Evolutionary conservation across 1,284 basidiomycete genomes (phyloP).

Genomic region (Cryptococcus sp.): DNA sequence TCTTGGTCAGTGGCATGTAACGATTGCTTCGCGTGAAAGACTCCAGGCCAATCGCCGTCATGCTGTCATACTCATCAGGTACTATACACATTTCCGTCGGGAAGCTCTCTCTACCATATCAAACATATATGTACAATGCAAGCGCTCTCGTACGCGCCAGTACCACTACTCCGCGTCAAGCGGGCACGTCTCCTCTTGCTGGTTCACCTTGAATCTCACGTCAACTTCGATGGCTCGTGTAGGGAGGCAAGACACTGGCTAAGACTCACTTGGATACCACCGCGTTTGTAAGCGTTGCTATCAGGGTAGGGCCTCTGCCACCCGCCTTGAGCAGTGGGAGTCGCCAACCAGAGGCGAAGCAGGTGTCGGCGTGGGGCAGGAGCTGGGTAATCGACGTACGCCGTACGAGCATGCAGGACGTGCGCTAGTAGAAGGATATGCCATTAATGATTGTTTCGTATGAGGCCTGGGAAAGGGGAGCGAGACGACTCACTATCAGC

Average conservation of each 20-base stretch:
- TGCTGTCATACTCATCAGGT: no score
- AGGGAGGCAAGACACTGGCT: no score
- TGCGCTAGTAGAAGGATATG: conserved; percentile 27
- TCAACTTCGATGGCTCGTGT: not conserved
- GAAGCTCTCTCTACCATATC: no score
- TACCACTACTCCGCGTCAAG: conserved; percentile 53
- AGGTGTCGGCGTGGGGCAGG: conserved; percentile 54
- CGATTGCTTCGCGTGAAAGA: no score
- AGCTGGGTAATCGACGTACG: conserved; percentile 52
- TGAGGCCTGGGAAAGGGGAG: conserved; percentile 19
- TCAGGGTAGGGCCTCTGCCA: conserved; percentile 54
- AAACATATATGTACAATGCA: not conserved
- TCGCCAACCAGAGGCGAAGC: conserved; percentile 54
- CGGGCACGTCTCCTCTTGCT: conserved; percentile 50
- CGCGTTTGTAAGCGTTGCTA: conserved; percentile 43
- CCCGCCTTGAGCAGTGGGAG: conserved; percentile 51
- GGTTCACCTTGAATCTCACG: conserved; percentile 27
- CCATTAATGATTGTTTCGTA: not conserved
- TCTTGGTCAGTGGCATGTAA: no score
- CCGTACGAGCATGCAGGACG: conserved; percentile 54
- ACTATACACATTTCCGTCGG: no score
- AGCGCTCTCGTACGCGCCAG: not conserved
- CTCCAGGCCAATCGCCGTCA: no score
- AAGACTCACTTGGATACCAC: conserved; percentile 47
- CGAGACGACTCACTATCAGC: conserved; percentile 26